These are phyloP conservation scores for Coix lacrymajobi DNA, from an alignment of 176 grass and related monocot species.

Conservation along the genomic window DNA sequence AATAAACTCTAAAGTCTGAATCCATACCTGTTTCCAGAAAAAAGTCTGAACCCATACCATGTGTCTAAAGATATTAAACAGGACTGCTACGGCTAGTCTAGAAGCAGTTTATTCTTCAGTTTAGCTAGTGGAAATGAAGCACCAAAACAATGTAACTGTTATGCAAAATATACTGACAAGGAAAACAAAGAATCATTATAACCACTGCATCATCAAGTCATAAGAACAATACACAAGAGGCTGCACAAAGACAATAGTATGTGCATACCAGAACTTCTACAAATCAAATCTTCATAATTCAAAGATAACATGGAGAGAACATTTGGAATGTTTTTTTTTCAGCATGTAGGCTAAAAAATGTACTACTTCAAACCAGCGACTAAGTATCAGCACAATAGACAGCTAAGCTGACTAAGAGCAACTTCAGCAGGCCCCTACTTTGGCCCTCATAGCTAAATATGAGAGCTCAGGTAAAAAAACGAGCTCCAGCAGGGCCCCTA, in stretches of 20 bases:
- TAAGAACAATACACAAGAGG: background rate
- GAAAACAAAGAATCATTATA: background rate
- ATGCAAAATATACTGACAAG: background rate
- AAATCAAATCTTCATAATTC: conserved; percentile 25
- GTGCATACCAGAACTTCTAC: background rate
- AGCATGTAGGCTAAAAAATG: background rate
- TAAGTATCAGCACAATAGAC: background rate
- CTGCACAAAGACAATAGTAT: background rate
- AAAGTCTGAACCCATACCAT: background rate
- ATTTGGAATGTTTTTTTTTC: conserved; percentile 10
- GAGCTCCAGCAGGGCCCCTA: no score
- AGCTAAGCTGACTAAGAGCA: background rate
- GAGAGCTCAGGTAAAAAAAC: no score
- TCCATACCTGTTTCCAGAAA: background rate
- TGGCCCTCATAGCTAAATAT: no score
- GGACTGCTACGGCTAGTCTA: background rate
- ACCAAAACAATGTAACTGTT: background rate
- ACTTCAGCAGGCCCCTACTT: no score
- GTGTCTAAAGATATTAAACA: background rate
- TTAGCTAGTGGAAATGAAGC: background rate
- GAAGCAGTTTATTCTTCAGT: background rate
- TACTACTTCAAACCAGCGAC: conserved; percentile 13
- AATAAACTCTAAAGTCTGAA: background rate
- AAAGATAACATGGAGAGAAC: background rate
- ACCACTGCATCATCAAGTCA: background rate